These are phyloP conservation scores for Chenopodium suecicum DNA, from an alignment of 148 eudicot genomes.

Conservation along the genomic window DNA sequence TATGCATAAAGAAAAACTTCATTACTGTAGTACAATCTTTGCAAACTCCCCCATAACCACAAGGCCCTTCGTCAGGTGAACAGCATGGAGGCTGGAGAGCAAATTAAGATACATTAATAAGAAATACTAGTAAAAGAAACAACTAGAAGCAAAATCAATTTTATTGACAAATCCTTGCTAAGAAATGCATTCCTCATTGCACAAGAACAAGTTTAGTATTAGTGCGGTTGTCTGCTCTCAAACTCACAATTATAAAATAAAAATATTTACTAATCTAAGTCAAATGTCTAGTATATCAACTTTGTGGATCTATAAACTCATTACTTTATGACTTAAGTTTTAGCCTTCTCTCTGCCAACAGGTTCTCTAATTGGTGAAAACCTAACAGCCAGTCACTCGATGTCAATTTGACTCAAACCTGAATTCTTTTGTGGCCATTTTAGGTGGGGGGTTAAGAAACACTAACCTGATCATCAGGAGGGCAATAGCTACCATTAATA, in stretches of 20 bases:
- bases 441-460: not conserved
- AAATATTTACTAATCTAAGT: not conserved
- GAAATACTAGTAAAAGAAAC: not conserved
- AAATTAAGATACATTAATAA: constrained; percentile 11
- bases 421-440: not conserved
- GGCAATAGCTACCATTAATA: constrained; percentile 59
- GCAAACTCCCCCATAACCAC: constrained; percentile 62
- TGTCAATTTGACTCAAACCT: not conserved
- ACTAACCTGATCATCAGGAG: constrained; percentile 80
- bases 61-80: constrained; percentile 56
- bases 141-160: not conserved
- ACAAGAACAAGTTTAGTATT: not conserved
- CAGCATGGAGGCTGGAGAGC: constrained; percentile 69
- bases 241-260: not conserved
- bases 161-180: not conserved
- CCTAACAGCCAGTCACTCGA: not conserved
- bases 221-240: not conserved
- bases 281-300: not conserved
- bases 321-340: not conserved
- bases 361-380: not conserved
- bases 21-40: constrained; percentile 72
- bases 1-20: constrained; percentile 11
- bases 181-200: not conserved
- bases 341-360: not conserved
- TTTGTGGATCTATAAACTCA: not conserved